Evolutionary conservation across 73 alveolate genomes (phyloP), one percentile per base, ranked within the genome.

Genomic region (Tetrahymena borealis): DNA sequence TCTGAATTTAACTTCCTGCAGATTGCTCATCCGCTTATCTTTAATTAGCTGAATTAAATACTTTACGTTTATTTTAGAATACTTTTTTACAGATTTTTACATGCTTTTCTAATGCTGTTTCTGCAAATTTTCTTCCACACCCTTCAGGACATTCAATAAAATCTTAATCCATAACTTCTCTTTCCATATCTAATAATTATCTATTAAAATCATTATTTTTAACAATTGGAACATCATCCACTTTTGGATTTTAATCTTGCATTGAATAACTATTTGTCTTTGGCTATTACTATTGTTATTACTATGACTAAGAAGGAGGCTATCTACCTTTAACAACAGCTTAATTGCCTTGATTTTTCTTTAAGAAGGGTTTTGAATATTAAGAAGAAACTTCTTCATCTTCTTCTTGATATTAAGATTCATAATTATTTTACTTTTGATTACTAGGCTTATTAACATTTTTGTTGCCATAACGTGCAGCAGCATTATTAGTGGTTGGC

Each of bases 81-180:
- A 95, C 96, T 79, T 95, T 90, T 78, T 91, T 97, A 38, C 99
- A 97, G 41, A 94, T 91, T 10, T 98, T 98, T 37, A 96, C 95
- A 78, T 97, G 99, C 78, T 97, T 94, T 38, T 96, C 95, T 39
- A 97, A 97, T 9, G 98, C 98, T 18, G 79, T 39, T 39, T 97
- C 99, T 91, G 95, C 96, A 40, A 97, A 97, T 42, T 91, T 96
- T 90, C 99, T 93, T 20, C 95, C 96, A 92, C 99, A 97, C 31
- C 90, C 79, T 20, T 60, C 85, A 32, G 95, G 95, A 40, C 95
- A 93, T 85, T 93, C 93, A 11, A 93, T 92, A 38, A 85, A 85
- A 41, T 93, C 85, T 60, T 60, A 20, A 7, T 60, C 20, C 15
- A 60, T 12, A 0, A 60, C 35, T 0, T 60, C 85, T 60, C 9